Base-by-base conservation (phyloP, 2,329 filamentous ascomycete genomes). In the Talaromyces marneffei region DNA sequence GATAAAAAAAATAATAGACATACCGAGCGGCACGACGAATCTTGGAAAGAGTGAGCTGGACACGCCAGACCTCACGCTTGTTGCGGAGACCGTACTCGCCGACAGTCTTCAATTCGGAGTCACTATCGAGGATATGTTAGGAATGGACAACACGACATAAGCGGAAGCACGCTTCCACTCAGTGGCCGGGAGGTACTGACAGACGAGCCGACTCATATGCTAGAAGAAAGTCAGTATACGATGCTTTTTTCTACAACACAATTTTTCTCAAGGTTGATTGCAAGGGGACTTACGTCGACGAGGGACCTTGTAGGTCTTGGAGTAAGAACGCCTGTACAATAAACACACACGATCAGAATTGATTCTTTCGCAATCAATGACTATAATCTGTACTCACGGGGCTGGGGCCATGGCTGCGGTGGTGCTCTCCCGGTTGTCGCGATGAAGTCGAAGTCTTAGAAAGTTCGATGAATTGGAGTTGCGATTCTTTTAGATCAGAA, bases 21-120 rank as follows among this genome's bases (percentile, higher is more conserved):
- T 90, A 97, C 93, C 94, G 94, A 80, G 94, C 94, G 89, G 94
- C 94, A 96, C 94, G 94, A 92, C 94, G 94, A 77, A 99, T 99
- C 89, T 97, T 97, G 85, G 94, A 97, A 78, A 99, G 89, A 77
- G 93, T 97, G 82, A 99, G 89, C 87, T 91, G 89, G 83, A 99
- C 94, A 83, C 94, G 92, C 94, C 94, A 99, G 79, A 99, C 94
- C 87, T 99, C 94, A 86, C 94, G 93, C 92, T 99, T 99, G 87
- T 99, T 99, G 84, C 92, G 91, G 76, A 99, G 91, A 84, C 94
- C 94, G 87, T 95, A 99, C 86, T 99, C 94, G 83, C 94, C 94
- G 77, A 99, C 93, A 82, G 94, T 89, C 90, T 99, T 99, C 83
- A 99, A 85, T 86, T 99, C 94, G 78, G 92, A 91, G 86, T 99